phyloP scores from a whole-genome alignment of 495 filamentous ascomycete species.

The Letharia columbiana region DNA sequence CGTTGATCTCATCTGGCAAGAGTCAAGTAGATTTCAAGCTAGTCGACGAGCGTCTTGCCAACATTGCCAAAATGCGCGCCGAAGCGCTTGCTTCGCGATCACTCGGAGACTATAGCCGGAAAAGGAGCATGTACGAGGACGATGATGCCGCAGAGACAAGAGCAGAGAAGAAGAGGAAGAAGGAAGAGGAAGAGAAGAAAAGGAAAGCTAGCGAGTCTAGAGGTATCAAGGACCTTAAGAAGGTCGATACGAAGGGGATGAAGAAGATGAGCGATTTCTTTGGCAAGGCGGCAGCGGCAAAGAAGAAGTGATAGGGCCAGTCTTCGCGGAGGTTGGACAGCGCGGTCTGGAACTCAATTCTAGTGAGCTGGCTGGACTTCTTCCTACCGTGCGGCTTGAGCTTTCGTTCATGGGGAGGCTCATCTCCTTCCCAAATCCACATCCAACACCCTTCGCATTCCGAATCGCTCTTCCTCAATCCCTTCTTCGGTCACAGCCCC shows the following conservation, averaged over 20 bases:
- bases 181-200: conserved; percentile 68
- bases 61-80: conserved; percentile 54
- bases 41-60: conserved; percentile 56
- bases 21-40: conserved; percentile 57
- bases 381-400: background rate
- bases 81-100: conserved; percentile 61
- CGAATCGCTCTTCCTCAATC: conserved; percentile 28
- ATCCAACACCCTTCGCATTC: conserved; percentile 49
- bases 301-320: conserved; percentile 17
- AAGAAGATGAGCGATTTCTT: conserved; percentile 97
- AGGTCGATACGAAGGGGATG: conserved; percentile 87
- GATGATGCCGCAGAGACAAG: conserved; percentile 43
- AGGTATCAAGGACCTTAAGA: conserved; percentile 69
- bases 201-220: conserved; percentile 63
- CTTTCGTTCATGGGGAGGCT: background rate
- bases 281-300: conserved; percentile 44
- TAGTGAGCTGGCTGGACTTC: background rate
- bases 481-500: conserved; percentile 15
- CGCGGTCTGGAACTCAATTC: background rate
- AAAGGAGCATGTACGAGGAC: conserved; percentile 62
- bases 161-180: conserved; percentile 55
- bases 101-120: conserved; percentile 64
- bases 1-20: conserved; percentile 38
- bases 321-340: background rate
- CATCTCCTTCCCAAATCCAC: conserved; percentile 50